A percentile compares a stretch with the other conserved stretches of the same genome.
These are phyloP conservation scores for Talaromyces wortmannii DNA, from an alignment of 495 filamentous ascomycete species.

Conservation along the genomic window DNA sequence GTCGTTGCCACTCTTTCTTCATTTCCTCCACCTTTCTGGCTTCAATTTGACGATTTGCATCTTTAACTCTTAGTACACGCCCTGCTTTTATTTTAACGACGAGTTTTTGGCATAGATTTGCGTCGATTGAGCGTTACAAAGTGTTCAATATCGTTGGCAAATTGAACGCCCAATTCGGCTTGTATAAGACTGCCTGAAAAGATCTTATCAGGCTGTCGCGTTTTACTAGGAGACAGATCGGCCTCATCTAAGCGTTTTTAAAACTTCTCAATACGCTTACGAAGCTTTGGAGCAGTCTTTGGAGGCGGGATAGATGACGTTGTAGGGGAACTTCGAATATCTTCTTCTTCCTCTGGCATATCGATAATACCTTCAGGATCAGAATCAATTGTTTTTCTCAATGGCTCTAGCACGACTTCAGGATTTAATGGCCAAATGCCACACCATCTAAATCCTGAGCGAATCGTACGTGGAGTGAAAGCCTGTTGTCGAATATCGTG, in stretches of 20 bases:
- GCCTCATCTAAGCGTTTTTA: not conserved
- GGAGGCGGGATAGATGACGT: not conserved
- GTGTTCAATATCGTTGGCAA: not conserved
- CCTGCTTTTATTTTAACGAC: not conserved
- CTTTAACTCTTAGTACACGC: not conserved
- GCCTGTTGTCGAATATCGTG: not conserved
- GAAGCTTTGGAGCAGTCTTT: not conserved
- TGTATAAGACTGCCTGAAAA: not conserved
- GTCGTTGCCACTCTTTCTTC: not conserved
- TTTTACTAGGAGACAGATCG: not conserved
- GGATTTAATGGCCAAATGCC: not conserved
- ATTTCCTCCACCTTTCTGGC: not conserved
- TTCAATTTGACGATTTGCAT: not conserved
- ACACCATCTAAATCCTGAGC: not conserved
- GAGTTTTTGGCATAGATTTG: not conserved
- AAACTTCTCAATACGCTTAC: not conserved
- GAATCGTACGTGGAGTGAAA: not conserved
- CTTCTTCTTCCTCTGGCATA: not conserved
- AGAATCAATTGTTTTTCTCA: not conserved
- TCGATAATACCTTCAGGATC: not conserved
- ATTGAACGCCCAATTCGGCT: not conserved
- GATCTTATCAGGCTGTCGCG: not conserved
- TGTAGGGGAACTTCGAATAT: not conserved
- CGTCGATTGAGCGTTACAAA: not conserved
- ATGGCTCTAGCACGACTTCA: not conserved